Conservation (phyloP, 495 filamentous ascomycete genomes). For the Aspergillus homomorphus region DNA sequence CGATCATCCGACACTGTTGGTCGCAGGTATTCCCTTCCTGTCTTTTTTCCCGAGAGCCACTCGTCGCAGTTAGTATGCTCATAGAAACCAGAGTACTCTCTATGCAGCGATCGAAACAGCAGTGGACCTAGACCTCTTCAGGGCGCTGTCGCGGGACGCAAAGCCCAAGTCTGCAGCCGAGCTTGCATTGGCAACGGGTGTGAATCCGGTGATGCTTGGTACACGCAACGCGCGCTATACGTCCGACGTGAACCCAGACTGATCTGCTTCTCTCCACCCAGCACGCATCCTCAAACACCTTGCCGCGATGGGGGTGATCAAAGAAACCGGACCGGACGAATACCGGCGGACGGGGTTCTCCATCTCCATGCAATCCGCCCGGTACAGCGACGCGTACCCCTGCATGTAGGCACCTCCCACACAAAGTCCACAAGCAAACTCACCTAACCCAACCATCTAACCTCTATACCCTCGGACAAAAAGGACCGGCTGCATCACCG, state of each 20-base stretch:
- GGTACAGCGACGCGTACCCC: conserved; percentile 35
- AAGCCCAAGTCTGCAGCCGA: conserved; percentile 28
- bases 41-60: no score
- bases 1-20: conserved; percentile 42
- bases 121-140: conserved; percentile 35
- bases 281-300: conserved; percentile 48
- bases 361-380: conserved; percentile 33
- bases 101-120: conserved; percentile 34
- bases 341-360: conserved; percentile 46
- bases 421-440: neutral
- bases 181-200: conserved; percentile 31
- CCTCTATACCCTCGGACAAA: neutral
- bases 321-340: conserved; percentile 39
- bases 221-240: conserved; percentile 8
- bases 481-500: conserved; percentile 32
- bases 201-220: conserved; percentile 32
- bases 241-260: neutral
- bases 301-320: conserved; percentile 47
- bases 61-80: neutral
- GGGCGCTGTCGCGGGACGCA: conserved; percentile 29
- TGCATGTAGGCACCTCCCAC: conserved; percentile 26
- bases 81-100: conserved; percentile 15
- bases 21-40: conserved; percentile 25
- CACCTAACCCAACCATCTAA: neutral
- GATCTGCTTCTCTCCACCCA: conserved; percentile 1